phyloP scores from a whole-genome alignment of 352 stramenopile species.

The Blastocystis sp. region DNA sequence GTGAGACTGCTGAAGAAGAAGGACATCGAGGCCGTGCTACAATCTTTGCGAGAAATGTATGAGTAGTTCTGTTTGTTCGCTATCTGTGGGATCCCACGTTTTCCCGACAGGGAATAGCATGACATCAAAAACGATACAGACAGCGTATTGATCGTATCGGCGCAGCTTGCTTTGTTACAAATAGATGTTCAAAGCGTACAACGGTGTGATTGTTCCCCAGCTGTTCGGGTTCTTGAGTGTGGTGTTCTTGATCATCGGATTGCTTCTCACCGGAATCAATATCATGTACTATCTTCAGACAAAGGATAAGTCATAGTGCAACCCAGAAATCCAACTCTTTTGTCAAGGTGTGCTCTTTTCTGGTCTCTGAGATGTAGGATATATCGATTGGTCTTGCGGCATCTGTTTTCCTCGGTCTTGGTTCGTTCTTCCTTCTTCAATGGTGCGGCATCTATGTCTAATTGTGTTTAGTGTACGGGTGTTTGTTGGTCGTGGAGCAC shows the following conservation, averaged over 20 bases:
- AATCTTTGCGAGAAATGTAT: constrained; percentile 28
- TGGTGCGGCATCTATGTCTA: constrained; percentile 74
- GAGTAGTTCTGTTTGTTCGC: neutral
- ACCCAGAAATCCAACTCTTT: constrained; percentile 70
- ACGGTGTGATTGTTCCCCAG: constrained; percentile 57
- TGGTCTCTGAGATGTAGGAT: constrained; percentile 6
- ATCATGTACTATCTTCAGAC: constrained; percentile 16
- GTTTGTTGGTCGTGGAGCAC: constrained; percentile 10
- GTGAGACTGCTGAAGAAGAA: constrained; percentile 61
- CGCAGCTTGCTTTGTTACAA: neutral
- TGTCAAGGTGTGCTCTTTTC: constrained; percentile 29
- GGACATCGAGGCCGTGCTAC: constrained; percentile 45
- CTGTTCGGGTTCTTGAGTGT: constrained; percentile 70
- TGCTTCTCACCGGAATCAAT: constrained; percentile 55
- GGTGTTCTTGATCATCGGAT: constrained; percentile 39
- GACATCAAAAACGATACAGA: too few relatives aligned
- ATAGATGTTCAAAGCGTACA: constrained; percentile 71
- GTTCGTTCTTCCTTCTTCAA: constrained; percentile 73
- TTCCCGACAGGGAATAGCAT: too few relatives aligned
- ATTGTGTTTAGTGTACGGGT: constrained; percentile 7
- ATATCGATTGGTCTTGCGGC: constrained; percentile 54
- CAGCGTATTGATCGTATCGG: neutral
- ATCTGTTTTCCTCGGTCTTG: constrained; percentile 68
- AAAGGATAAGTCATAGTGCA: constrained; percentile 15
- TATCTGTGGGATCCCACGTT: neutral